These are phyloP conservation scores for Coemansia furcata DNA, from an alignment of 192 early-diverging fungal species.

Conservation along the genomic window DNA sequence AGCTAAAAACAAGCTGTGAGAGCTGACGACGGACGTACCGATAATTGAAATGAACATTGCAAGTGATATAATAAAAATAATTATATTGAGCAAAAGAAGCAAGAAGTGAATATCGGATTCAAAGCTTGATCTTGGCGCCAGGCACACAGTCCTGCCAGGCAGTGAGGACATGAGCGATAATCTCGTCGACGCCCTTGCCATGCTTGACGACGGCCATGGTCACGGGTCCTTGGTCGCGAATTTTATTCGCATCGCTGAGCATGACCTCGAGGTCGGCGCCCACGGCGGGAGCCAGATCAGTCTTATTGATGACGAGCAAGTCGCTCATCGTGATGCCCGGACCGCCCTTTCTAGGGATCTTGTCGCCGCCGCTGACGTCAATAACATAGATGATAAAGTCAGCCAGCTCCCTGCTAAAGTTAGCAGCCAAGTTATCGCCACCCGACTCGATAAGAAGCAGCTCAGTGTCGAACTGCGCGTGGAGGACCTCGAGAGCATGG, in stretches of 20 bases:
- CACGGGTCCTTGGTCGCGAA: conserved; percentile 86
- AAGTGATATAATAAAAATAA: not conserved
- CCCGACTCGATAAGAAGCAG: conserved; percentile 89
- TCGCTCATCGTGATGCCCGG: conserved; percentile 98
- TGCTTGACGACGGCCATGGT: conserved; percentile 93
- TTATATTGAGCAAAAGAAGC: not conserved
- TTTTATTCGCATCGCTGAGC: conserved; percentile 83
- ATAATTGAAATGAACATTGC: conserved; percentile 50
- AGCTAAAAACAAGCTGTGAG: not conserved
- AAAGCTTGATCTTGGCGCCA: conserved; percentile 37
- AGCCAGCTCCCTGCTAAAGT: conserved; percentile 74
- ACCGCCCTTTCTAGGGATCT: conserved; percentile 96
- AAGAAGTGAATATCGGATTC: not conserved
- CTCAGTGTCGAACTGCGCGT: conserved; percentile 81
- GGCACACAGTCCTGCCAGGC: conserved; percentile 54
- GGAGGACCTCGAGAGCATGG: conserved; percentile 82
- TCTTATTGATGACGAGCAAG: conserved; percentile 95
- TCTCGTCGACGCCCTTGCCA: conserved; percentile 77
- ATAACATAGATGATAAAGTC: conserved; percentile 98
- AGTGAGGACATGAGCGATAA: conserved; percentile 72
- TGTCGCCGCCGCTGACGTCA: conserved; percentile 96
- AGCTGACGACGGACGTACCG: conserved; percentile 25
- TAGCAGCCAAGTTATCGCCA: conserved; percentile 90
- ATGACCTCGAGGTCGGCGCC: conserved; percentile 93
- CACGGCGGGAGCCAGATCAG: conserved; percentile 84